phyloP scores from a whole-genome alignment of 192 early-diverging fungal species.

The Thoreauomyces humboldtii region DNA sequence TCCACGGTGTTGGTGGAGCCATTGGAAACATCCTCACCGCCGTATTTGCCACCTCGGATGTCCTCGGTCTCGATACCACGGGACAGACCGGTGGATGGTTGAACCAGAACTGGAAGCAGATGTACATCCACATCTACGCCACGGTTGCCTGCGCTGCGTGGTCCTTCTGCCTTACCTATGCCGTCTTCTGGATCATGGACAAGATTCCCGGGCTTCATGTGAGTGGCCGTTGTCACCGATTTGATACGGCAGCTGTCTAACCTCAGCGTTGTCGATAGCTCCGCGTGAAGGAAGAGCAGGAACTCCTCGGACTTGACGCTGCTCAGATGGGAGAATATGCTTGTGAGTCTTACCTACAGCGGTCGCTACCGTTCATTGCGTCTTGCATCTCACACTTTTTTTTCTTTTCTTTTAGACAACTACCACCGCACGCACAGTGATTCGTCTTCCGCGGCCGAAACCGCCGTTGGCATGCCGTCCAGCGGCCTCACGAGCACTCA shows the following conservation, averaged over 20 bases:
- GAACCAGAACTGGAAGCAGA: constrained; percentile 77
- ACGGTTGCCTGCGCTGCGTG: constrained; percentile 68
- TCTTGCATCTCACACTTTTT: no score
- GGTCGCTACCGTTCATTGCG: no score
- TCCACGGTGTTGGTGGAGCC: constrained; percentile 76
- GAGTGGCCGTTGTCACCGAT: no score
- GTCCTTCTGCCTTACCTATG: constrained; percentile 73
- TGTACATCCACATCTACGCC: constrained; percentile 74
- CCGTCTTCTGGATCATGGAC: constrained; percentile 72
- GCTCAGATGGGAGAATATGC: constrained; percentile 81
- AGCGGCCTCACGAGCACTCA: no score
- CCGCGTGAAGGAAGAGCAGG: constrained; percentile 43
- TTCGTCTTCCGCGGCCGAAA: no score
- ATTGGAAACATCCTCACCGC: constrained; percentile 83
- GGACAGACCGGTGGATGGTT: constrained; percentile 72
- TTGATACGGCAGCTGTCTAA: no score
- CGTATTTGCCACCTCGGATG: constrained; percentile 73
- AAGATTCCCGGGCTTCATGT: constrained; percentile 70
- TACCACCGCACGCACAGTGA: no score
- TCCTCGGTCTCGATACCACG: constrained; percentile 62
- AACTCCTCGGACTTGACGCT: constrained; percentile 74
- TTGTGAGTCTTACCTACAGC: constrained; percentile 34
- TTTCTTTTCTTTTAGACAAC: no score
- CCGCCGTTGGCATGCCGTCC: no score
- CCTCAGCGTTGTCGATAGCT: no score